Evolutionary conservation across 192 early-diverging fungal species (phyloP), one percentile per base, ranked within the genome.

Genomic region (Phlyctochytrium planicorne): DNA sequence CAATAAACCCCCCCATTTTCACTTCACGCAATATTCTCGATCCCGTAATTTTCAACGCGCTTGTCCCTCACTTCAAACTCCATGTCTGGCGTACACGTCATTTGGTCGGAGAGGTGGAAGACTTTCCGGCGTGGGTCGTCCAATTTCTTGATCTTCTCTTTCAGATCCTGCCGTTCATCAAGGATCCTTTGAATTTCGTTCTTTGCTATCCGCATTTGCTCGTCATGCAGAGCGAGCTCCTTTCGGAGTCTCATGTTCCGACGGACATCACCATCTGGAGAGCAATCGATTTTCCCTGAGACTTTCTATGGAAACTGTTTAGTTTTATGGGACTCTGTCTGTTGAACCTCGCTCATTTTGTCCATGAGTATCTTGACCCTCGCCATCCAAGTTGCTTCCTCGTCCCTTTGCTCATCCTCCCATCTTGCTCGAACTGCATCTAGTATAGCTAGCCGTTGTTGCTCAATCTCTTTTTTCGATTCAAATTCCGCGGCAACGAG

Each of bases 51-150:
- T n/a, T n/a, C n/a, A n/a, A n/a, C n/a, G n/a, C n/a, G n/a, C n/a
- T n/a, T n/a, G n/a, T n/a, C n/a, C n/a, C n/a, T n/a, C n/a, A n/a
- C n/a, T n/a, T n/a, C 34, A 53, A 72, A 72, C 52, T 73, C 71
- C 71, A 73, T 73, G 14, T 73, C 65, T 12, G 71, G 71, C 4
- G 71, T 67, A 53, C 71, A 73, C 0, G 65, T 73, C 71, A 73
- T 73, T 30, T 53, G 53, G 4, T 53, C 34, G 30, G 60, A 52
- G 1, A 73, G 61, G 20, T 56, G 6, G 34, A 67, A 34, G 2
- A 73, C 71, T 10, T 36, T n/a, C 25, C 66, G 4, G 14, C 71
- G 57, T 60, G 25, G 34, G 35, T 73, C 71, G 23, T 24, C 35
- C 10, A 32, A 3, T 12, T 31, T 52, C 12, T 36, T 20, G 10